Base-by-base conservation (phyloP, 2,329 filamentous ascomycete species). In the Alternaria angustiovoidea region DNA sequence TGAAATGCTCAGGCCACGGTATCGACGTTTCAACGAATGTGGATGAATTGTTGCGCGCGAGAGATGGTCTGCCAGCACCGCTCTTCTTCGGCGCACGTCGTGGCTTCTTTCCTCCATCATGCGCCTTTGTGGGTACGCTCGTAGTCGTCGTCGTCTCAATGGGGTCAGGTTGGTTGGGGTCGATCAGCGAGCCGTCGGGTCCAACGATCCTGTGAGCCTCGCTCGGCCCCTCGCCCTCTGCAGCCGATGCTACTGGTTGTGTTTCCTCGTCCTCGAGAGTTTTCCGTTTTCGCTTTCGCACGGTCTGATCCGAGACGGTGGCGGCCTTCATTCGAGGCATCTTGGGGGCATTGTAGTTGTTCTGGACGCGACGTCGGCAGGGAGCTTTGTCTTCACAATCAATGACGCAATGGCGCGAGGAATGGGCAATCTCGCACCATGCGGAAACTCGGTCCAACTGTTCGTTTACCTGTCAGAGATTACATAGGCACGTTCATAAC, bases 1-100 rank as follows among this genome's bases (percentile, higher is more conserved):
- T 89, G 77, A 98, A 92, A 46, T 86, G 83, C 1, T 87, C 84
- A 0, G 94, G 93, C 93, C 94, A 97, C 42, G 86, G 84, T 51
- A 85, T 81, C 2, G 83, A 75, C 1, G 82, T 78, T 65, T 86
- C 83, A n/a, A 86, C 79, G 0, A 84, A 62, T 7, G 77, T 81
- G 2, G 84, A 86, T 2, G 84, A 86, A 41, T 75, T 73, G 9
- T 80, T 78, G 12, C 80, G 76, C 1, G 81, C 70, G 5, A 82
- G 65, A 6, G 80, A 52, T 5, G 82, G 81, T 51, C 76, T 78
- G 5, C 52, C 59, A 3, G 71, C 63, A 34, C 70, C 75, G 24
- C 61, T 70, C 51, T 70, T 73, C 52, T 83, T 84, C 6, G 79
- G 70, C 7, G 76, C 79, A 64, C 84, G 77, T 39, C 80, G 76